These are phyloP conservation scores for Acephala macrosclerotiorum DNA, from an alignment of 2,329 filamentous ascomycete genomes.

Conservation along the genomic window DNA sequence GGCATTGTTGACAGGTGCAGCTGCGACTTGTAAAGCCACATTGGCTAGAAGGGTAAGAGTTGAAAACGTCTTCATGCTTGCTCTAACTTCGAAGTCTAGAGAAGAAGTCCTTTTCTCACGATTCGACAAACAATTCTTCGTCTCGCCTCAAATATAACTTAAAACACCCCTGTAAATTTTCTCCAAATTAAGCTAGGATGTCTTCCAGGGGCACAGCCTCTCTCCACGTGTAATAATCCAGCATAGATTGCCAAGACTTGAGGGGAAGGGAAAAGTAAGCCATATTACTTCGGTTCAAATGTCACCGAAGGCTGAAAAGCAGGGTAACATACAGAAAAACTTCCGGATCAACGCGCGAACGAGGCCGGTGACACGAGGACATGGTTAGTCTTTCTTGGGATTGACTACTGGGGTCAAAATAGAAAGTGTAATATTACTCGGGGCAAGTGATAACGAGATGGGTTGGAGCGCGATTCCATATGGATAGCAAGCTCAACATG, in stretches of 20 bases:
- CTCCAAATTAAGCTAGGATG: not conserved
- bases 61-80: not conserved
- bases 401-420: not conserved
- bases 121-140: not conserved
- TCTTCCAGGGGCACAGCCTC: not conserved
- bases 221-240: not conserved
- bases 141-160: not conserved
- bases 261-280: not conserved
- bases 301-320: constrained; percentile 7
- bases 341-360: not conserved
- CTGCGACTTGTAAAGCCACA: not conserved
- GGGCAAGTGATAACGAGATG: not conserved
- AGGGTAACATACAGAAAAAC: not conserved
- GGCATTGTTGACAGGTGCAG: constrained; percentile 5
- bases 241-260: not conserved
- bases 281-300: not conserved
- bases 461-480: too few species aligned
- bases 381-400: not conserved
- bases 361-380: not conserved
- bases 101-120: not conserved
- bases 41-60: not conserved
- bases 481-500: not conserved
- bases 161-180: not conserved
- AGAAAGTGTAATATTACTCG: not conserved
- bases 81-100: not conserved